A percentile compares a stretch with the other conserved stretches of the same genome.
phyloP scores from a whole-genome alignment of 352 stramenopile genomes.

The Aphanomyces stellatus region DNA sequence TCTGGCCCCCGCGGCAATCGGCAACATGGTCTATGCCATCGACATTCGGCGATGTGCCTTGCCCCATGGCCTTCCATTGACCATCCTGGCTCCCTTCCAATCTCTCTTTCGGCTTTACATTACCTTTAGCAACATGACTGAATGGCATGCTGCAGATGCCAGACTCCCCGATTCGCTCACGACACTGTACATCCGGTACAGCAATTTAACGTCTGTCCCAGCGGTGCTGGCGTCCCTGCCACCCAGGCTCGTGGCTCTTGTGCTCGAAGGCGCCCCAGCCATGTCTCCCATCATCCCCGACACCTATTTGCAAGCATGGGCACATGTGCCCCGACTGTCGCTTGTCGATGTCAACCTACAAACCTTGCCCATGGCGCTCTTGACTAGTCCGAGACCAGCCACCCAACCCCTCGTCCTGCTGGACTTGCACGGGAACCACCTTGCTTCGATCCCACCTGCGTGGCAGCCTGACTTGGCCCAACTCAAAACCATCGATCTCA shows the following conservation, averaged over 20 bases:
- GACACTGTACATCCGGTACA: neutral
- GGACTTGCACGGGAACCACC: neutral
- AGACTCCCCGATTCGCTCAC: neutral
- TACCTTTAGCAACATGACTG: neutral
- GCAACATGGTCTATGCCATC: neutral
- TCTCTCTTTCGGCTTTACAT: neutral
- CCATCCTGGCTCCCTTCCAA: neutral
- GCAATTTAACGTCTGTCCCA: neutral
- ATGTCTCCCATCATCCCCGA: neutral
- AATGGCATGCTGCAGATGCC: neutral
- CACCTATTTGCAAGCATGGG: neutral
- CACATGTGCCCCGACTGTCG: neutral
- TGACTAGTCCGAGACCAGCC: neutral
- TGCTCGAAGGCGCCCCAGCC: too few species aligned
- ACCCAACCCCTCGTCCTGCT: neutral
- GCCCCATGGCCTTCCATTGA: neutral
- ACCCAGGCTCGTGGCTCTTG: neutral
- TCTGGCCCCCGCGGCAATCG: neutral
- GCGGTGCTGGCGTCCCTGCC: neutral
- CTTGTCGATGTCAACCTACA: neutral
- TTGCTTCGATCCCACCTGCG: neutral
- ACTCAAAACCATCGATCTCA: neutral
- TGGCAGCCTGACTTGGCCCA: neutral
- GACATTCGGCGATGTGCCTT: conserved; percentile 4
- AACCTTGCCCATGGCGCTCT: neutral